A percentile compares a stretch with the other conserved stretches of the same genome.
Conservation (phyloP, 2,329 filamentous ascomycete genomes). For the Monosporascus sp. region DNA sequence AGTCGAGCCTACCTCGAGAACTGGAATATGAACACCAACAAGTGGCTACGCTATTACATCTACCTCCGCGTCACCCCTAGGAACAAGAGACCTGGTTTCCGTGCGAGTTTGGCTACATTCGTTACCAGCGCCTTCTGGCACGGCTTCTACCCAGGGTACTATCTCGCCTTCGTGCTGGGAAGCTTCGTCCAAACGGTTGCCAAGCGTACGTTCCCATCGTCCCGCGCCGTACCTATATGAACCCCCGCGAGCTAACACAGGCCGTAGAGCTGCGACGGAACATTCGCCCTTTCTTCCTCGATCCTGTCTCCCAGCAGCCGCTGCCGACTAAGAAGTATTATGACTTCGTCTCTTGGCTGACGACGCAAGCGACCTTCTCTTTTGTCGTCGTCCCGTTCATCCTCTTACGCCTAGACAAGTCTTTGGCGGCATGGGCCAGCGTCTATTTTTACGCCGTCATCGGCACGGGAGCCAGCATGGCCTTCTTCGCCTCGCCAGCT, state of each 20-base stretch:
- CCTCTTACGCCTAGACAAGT: constrained; percentile 66
- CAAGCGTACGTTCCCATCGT: constrained; percentile 67
- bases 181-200: constrained; percentile 89
- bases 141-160: constrained; percentile 96
- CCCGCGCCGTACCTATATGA: background rate
- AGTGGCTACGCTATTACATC: constrained; percentile 93
- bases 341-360: constrained; percentile 68
- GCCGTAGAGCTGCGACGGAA: constrained; percentile 78
- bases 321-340: constrained; percentile 77
- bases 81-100: constrained; percentile 93
- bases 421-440: constrained; percentile 70
- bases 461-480: constrained; percentile 58
- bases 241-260: constrained; percentile 8
- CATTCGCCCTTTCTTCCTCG: constrained; percentile 87
- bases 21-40: constrained; percentile 99
- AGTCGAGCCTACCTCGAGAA: constrained; percentile 83
- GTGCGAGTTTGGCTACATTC: constrained; percentile 90
- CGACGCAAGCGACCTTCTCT: constrained; percentile 76
- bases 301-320: constrained; percentile 65
- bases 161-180: constrained; percentile 81
- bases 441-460: constrained; percentile 85
- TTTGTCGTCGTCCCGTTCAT: constrained; percentile 84
- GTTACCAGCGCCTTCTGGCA: constrained; percentile 95
- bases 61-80: constrained; percentile 92
- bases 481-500: constrained; percentile 74